phyloP scores from a whole-genome alignment of 257 asterid species.

The Scutellaria baicalensis region DNA sequence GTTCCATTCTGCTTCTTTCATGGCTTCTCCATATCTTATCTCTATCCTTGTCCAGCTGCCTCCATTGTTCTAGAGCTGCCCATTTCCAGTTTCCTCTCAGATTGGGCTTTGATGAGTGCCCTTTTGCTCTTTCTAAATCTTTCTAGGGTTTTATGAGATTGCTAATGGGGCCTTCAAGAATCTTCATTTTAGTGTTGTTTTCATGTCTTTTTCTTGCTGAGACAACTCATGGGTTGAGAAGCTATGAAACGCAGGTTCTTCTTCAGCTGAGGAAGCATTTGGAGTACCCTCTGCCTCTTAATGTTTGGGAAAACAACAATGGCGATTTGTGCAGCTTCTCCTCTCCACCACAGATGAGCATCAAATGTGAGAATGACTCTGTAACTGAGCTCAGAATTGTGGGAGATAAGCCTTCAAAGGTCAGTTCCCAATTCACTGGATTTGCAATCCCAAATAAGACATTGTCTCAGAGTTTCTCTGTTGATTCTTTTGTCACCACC shows the following conservation, averaged over 20 bases:
- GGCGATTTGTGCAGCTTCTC: slow-evolving; percentile 56
- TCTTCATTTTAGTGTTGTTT: slow-evolving; percentile 26
- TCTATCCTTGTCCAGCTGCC: not conserved
- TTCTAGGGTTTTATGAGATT: slow-evolving; percentile 21
- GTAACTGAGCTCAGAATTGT: slow-evolving; percentile 74
- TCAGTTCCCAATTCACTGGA: slow-evolving; percentile 49
- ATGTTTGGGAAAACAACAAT: slow-evolving; percentile 44
- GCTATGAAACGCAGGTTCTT: slow-evolving; percentile 67
- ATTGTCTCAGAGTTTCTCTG: slow-evolving; percentile 60
- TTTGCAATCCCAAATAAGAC: slow-evolving; percentile 58
- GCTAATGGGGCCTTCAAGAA: slow-evolving; percentile 35
- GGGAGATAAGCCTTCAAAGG: slow-evolving; percentile 60
- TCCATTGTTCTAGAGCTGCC: not conserved
- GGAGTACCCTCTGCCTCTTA: slow-evolving; percentile 56
- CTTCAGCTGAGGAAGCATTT: slow-evolving; percentile 88
- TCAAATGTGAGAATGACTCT: slow-evolving; percentile 59
- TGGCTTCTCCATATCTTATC: slow-evolving; percentile 12
- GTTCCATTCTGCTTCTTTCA: slow-evolving; percentile 14
- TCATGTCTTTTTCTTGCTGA: slow-evolving; percentile 42
- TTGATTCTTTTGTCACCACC: slow-evolving; percentile 83
- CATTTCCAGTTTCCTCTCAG: not conserved
- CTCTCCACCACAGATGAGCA: slow-evolving; percentile 55
- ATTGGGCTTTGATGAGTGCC: no score
- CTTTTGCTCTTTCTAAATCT: not conserved
- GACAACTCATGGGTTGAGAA: slow-evolving; percentile 44